Conservation (phyloP, 1,284 basidiomycete species). For the Melampsora americana region DNA sequence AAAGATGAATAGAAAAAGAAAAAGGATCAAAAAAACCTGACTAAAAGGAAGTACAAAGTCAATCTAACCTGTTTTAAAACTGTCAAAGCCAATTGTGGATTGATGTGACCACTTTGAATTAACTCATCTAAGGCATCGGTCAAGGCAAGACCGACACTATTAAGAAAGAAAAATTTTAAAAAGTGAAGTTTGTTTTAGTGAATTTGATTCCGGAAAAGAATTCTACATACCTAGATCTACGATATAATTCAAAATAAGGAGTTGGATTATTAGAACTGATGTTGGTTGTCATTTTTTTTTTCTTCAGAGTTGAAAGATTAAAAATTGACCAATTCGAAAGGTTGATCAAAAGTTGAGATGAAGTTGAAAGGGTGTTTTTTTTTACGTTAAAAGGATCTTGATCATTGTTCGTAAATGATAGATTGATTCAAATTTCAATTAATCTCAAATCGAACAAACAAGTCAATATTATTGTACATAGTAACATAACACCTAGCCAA, state of each 20-base stretch:
- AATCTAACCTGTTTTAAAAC: conserved; percentile 81
- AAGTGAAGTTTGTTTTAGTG: conserved; percentile 89
- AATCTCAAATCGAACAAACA: too few species aligned
- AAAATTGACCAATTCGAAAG: too few species aligned
- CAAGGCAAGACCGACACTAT: conserved; percentile 89
- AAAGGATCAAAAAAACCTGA: not conserved
- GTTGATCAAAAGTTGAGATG: too few species aligned
- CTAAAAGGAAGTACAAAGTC: not conserved
- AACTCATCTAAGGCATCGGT: conserved; percentile 99
- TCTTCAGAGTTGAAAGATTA: too few species aligned
- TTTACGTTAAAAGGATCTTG: too few species aligned
- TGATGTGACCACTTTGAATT: conserved; percentile 93
- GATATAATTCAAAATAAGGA: conserved; percentile 47
- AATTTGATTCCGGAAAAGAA: not conserved
- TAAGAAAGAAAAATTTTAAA: conserved; percentile 63
- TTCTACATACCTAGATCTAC: conserved; percentile 43
- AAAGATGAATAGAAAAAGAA: not conserved
- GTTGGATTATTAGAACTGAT: not conserved
- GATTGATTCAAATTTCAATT: too few species aligned
- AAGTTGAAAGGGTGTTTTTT: too few species aligned
- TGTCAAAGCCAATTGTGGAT: conserved; percentile 95
- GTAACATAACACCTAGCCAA: too few species aligned
- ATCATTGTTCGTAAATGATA: too few species aligned
- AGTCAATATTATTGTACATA: too few species aligned
- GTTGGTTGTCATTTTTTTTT: too few species aligned